Percentiles rank a stretch among this genome's conserved stretches.
Evolutionary conservation across 495 filamentous ascomycete species (phyloP).

Genomic region (Neurospora terricola): DNA sequence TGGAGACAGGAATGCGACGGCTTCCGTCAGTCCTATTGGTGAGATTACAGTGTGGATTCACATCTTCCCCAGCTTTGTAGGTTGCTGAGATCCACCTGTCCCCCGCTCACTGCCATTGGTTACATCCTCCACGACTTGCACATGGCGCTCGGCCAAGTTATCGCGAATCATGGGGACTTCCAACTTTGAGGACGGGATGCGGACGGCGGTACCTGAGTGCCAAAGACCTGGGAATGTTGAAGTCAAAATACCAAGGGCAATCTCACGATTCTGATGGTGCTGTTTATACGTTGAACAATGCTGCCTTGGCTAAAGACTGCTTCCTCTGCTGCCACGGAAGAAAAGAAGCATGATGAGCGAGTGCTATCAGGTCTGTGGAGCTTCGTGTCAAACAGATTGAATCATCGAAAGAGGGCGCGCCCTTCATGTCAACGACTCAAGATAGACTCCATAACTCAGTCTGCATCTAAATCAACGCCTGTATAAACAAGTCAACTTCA

Average conservation of each 20-base stretch:
- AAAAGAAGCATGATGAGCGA: not conserved
- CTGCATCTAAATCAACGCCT: not conserved
- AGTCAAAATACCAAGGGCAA: not conserved
- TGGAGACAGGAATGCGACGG: not conserved
- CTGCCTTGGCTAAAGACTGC: not conserved
- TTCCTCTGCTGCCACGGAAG: not conserved
- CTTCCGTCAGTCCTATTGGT: too few species aligned
- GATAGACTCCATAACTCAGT: not conserved
- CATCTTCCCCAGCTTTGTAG: not conserved
- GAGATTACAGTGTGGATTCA: not conserved
- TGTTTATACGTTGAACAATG: not conserved
- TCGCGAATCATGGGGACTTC: not conserved
- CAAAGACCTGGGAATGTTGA: not conserved
- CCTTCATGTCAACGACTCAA: not conserved
- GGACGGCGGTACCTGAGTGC: not conserved
- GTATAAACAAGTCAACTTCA: too few species aligned
- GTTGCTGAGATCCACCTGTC: not conserved
- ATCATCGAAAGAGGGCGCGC: not conserved
- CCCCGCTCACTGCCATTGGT: not conserved
- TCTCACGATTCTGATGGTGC: not conserved
- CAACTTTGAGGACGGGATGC: not conserved
- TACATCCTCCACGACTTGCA: not conserved
- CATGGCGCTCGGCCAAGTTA: not conserved
- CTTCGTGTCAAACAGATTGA: not conserved
- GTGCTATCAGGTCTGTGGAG: not conserved